Percentiles rank a stretch among this genome's conserved stretches.
phyloP scores from a whole-genome alignment of 1,284 basidiomycete genomes.

The Moesziomyces antarcticus region DNA sequence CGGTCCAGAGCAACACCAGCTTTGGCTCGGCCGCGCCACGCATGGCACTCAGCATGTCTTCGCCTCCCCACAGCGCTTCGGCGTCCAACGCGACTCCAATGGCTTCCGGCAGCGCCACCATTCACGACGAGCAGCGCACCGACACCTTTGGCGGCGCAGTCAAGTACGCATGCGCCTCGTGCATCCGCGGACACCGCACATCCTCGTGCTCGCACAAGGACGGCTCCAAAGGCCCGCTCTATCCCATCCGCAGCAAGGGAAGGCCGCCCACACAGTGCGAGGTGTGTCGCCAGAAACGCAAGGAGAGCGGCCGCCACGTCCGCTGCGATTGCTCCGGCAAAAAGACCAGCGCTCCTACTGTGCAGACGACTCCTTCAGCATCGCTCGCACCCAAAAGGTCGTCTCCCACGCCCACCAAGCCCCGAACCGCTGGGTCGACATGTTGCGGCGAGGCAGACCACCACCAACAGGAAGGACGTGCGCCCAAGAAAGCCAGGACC shows the following conservation, averaged over 20 bases:
- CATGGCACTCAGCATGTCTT: conserved; percentile 12
- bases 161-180: conserved; percentile 62
- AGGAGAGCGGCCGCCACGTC: conserved; percentile 49
- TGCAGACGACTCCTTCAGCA: background rate
- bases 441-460: background rate
- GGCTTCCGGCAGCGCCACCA: conserved; percentile 7
- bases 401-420: conserved; percentile 8
- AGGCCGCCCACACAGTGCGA: conserved; percentile 60
- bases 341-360: conserved; percentile 10
- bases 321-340: conserved; percentile 50
- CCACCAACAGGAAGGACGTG: conserved; percentile 3
- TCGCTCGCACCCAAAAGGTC: conserved; percentile 5
- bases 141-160: conserved; percentile 13
- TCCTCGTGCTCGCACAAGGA: conserved; percentile 61
- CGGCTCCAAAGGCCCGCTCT: conserved; percentile 57
- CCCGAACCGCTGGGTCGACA: background rate
- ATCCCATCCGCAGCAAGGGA: conserved; percentile 56
- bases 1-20: conserved; percentile 4
- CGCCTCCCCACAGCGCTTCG: background rate
- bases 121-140: conserved; percentile 4
- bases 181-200: conserved; percentile 62
- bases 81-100: background rate
- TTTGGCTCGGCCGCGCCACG: conserved; percentile 4
- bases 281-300: conserved; percentile 53
- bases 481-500: conserved; percentile 12